These are phyloP conservation scores for Osmanthus fragrans DNA, from an alignment of 257 asterid genomes.

Conservation along the genomic window DNA sequence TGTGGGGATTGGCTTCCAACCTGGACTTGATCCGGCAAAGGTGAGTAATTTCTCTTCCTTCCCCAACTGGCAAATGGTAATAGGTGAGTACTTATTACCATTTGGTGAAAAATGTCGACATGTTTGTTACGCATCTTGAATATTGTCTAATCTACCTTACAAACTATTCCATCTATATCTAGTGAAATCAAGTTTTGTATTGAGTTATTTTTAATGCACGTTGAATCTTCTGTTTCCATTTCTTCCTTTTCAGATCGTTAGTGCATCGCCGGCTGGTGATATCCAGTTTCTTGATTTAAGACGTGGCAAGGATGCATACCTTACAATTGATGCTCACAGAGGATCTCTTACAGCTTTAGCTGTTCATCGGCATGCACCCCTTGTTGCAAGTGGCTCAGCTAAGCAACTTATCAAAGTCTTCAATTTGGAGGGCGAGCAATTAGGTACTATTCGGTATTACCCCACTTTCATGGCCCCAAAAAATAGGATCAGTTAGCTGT, in stretches of 20 bases:
- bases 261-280: constrained; percentile 95
- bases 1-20: constrained; percentile 89
- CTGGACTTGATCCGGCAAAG: constrained; percentile 95
- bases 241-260: constrained; percentile 53
- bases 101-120: neutral
- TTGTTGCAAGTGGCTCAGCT: constrained; percentile 94
- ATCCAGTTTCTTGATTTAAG: constrained; percentile 85
- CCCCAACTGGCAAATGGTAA: too few relatives aligned
- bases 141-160: neutral
- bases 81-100: neutral
- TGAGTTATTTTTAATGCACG: neutral
- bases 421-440: constrained; percentile 79
- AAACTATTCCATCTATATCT: neutral
- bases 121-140: neutral
- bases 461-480: constrained; percentile 98
- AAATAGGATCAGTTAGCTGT: constrained; percentile 92
- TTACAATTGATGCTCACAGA: constrained; percentile 87
- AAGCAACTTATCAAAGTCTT: constrained; percentile 89
- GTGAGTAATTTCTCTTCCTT: constrained; percentile 31
- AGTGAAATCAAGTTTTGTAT: neutral
- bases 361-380: constrained; percentile 88
- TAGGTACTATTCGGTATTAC: constrained; percentile 79
- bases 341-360: constrained; percentile 97
- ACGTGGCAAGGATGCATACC: constrained; percentile 54
- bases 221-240: neutral